These are phyloP conservation scores for Perkinsus chesapeaki DNA, from an alignment of 169 alveolate genomes.

Conservation along the genomic window DNA sequence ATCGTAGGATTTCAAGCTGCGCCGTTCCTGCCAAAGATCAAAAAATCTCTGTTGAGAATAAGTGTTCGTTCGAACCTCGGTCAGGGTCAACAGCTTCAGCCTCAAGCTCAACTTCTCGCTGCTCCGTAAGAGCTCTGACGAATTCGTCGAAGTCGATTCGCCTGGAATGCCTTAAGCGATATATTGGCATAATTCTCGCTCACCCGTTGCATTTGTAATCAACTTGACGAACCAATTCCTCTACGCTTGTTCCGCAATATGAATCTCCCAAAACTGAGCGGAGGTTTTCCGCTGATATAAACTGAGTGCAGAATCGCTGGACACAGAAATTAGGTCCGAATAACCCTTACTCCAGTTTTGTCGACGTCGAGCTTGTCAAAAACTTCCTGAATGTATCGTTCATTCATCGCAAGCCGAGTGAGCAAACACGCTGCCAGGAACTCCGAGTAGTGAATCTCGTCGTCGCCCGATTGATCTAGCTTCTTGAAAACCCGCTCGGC, in stretches of 20 bases:
- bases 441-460: slow-evolving; percentile 16
- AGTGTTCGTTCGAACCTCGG: not conserved
- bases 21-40: not conserved
- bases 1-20: not conserved
- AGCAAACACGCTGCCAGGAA: slow-evolving; percentile 21
- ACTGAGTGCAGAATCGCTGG: not conserved
- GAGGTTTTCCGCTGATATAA: not conserved
- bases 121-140: not conserved
- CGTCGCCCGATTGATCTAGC: not conserved
- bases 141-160: not conserved
- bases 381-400: slow-evolving; percentile 15
- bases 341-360: not conserved
- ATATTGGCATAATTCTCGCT: not conserved
- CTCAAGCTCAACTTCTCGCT: not conserved
- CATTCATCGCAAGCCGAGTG: slow-evolving; percentile 8
- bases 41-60: not conserved
- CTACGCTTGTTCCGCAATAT: not conserved
- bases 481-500: not conserved
- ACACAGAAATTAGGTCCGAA: not conserved
- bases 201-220: not conserved
- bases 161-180: not conserved
- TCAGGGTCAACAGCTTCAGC: not conserved
- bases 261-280: slow-evolving; percentile 11
- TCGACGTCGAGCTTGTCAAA: slow-evolving; percentile 17
- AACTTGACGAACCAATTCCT: not conserved